phyloP scores from a whole-genome alignment of 2,329 filamentous ascomycete species.

The Colletotrichum kahawae region DNA sequence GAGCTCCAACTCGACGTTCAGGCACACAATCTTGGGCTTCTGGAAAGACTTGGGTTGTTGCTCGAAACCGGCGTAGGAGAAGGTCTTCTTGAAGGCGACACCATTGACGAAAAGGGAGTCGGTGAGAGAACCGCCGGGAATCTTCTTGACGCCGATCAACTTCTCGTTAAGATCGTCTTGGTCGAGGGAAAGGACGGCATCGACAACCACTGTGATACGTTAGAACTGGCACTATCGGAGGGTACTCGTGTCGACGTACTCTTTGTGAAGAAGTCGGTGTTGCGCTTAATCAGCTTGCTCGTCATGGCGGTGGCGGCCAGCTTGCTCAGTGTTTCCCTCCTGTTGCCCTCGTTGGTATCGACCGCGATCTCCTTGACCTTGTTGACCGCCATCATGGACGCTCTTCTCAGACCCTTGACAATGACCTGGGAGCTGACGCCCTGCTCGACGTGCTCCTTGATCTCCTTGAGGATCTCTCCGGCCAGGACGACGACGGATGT shows the following conservation, averaged over 20 bases:
- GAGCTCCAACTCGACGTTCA: constrained; percentile 97
- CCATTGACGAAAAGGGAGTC: constrained; percentile 97
- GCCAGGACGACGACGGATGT: constrained; percentile 97
- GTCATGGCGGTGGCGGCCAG: constrained; percentile 97
- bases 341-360: constrained; percentile 80
- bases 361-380: constrained; percentile 98
- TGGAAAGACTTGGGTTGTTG: constrained; percentile 97
- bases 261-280: constrained; percentile 96
- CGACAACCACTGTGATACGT: constrained; percentile 80
- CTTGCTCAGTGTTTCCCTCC: constrained; percentile 86
- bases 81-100: constrained; percentile 99
- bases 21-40: constrained; percentile 93
- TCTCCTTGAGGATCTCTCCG: constrained; percentile 96
- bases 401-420: constrained; percentile 91
- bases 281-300: constrained; percentile 98
- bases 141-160: constrained; percentile 97
- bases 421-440: constrained; percentile 97
- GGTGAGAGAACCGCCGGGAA: constrained; percentile 93
- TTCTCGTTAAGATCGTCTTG: constrained; percentile 98
- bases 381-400: constrained; percentile 90
- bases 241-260: constrained; percentile 59
- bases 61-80: constrained; percentile 98
- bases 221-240: background rate
- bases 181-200: constrained; percentile 92
- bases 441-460: constrained; percentile 95